A percentile compares a stretch with the other conserved stretches of the same genome.
Evolutionary conservation across 768 basidiomycete genomes (phyloP).

Genomic region (Hygrophorus russula): DNA sequence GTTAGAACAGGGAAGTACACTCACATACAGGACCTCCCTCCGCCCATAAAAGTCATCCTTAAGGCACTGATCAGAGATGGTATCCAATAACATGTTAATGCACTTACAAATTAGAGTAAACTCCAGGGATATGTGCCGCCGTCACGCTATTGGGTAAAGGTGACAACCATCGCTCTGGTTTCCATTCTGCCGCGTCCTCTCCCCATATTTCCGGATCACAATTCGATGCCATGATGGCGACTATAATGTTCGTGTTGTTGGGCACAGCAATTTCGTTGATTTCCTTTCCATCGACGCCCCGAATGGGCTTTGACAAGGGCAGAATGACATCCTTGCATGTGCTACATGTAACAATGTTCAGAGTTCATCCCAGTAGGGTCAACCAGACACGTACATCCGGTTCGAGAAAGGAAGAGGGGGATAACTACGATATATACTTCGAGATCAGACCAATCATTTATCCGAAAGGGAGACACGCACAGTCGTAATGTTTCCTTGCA

Average conservation of each 20-base stretch:
- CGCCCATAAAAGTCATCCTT: too few species aligned
- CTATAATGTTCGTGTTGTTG: constrained; percentile 8
- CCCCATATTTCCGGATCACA: constrained; percentile 28
- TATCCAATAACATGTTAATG: too few species aligned
- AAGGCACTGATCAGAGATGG: too few species aligned
- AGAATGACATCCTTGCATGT: constrained; percentile 19
- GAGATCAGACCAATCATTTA: too few species aligned
- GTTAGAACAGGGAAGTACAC: too few species aligned
- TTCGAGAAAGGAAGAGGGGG: too few species aligned
- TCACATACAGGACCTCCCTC: too few species aligned
- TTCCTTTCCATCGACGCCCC: constrained; percentile 16
- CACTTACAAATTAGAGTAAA: constrained; percentile 25
- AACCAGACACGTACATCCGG: too few species aligned
- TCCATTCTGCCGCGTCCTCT: constrained; percentile 30
- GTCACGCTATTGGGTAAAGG: constrained; percentile 22
- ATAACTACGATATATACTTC: too few species aligned
- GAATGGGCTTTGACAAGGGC: constrained; percentile 23
- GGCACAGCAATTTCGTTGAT: constrained; percentile 11
- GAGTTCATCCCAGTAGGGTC: too few species aligned
- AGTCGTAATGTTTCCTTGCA: constrained; percentile 15
- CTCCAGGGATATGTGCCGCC: constrained; percentile 21
- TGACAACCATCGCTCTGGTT: constrained; percentile 33
- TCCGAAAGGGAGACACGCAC: not conserved
- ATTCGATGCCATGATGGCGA: constrained; percentile 23
- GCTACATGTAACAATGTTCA: too few species aligned